Evolutionary conservation across 2,329 filamentous ascomycete genomes (phyloP).

Genomic region (Nakataea oryzae): DNA sequence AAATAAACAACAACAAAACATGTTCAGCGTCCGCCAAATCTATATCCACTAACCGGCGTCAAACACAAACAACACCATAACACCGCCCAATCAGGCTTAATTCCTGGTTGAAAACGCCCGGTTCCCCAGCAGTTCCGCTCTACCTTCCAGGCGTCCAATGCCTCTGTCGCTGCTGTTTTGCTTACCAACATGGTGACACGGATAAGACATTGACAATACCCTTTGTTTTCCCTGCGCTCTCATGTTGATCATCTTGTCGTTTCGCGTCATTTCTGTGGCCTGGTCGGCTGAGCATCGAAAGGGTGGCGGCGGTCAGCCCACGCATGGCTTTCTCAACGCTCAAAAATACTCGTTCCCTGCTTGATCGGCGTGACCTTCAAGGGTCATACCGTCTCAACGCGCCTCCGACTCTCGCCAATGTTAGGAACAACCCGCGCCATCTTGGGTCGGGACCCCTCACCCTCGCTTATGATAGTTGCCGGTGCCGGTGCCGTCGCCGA

Average conservation of each 20-base stretch:
- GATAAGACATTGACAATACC: background rate
- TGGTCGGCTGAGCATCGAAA: background rate
- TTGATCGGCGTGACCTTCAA: background rate
- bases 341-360: background rate
- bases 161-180: background rate
- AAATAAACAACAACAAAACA: background rate
- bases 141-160: background rate
- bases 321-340: background rate
- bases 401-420: slow-evolving; percentile 25
- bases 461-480: slow-evolving; percentile 8
- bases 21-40: background rate
- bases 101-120: background rate
- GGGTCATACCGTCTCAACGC: slow-evolving; percentile 10
- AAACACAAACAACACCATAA: no score
- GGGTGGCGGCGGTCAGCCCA: background rate
- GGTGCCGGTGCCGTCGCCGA: slow-evolving; percentile 19
- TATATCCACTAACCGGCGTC: background rate
- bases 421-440: slow-evolving; percentile 26
- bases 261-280: background rate
- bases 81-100: no score
- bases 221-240: background rate
- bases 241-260: background rate
- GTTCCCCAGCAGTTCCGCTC: background rate
- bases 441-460: slow-evolving; percentile 18
- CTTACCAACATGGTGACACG: background rate